These are phyloP conservation scores for Clavariopsis aquatica DNA, from an alignment of 495 filamentous ascomycete species.

Conservation along the genomic window DNA sequence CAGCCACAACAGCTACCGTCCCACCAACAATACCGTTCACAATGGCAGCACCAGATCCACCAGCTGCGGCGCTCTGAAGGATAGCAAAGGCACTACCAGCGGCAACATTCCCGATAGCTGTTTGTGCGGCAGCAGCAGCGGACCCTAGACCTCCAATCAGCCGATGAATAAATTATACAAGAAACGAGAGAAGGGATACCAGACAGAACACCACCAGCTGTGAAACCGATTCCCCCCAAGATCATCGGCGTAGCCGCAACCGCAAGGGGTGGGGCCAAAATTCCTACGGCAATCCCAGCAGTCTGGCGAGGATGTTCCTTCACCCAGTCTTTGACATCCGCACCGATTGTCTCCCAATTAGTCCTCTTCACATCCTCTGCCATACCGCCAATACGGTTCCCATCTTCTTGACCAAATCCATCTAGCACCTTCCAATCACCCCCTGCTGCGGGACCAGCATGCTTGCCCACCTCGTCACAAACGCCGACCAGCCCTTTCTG, in stretches of 20 bases:
- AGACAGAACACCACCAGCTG: constrained; percentile 8
- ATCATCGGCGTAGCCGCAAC: background rate
- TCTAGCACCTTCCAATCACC: background rate
- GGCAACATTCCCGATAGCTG: constrained; percentile 13
- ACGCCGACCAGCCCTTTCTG: background rate
- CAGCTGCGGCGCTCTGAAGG: constrained; percentile 32
- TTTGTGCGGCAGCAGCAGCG: background rate
- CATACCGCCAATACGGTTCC: constrained; percentile 8
- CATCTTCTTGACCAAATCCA: constrained; percentile 14
- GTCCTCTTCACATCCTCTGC: constrained; percentile 3
- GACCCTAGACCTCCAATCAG: constrained; percentile 1
- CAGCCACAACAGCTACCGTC: constrained; percentile 4
- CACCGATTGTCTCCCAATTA: background rate
- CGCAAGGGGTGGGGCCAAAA: background rate
- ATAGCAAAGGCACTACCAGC: constrained; percentile 20
- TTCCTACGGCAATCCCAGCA: background rate
- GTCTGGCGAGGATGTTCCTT: background rate
- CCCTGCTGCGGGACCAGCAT: background rate
- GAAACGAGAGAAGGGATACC: background rate
- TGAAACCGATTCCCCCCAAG: constrained; percentile 3
- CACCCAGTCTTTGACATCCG: constrained; percentile 2
- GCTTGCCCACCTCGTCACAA: background rate
- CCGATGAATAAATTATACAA: background rate
- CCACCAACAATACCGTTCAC: constrained; percentile 18
- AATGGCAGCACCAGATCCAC: constrained; percentile 26